Evolutionary conservation across 345 rosid species (phyloP).

Genomic region (Trapa bicornis): DNA sequence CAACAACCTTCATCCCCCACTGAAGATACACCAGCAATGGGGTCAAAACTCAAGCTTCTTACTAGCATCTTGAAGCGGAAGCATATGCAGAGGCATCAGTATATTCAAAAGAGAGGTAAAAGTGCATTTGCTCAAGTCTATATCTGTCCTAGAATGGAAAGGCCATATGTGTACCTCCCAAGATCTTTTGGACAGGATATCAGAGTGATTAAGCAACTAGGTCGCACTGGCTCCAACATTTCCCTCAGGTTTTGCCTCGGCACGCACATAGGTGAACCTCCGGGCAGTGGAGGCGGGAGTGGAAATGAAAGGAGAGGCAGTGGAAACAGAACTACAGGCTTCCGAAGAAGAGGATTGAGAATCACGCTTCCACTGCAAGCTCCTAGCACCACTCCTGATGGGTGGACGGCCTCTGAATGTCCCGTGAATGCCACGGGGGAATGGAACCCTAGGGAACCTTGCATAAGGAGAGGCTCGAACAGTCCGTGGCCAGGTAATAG

Average conservation of each 20-base stretch:
- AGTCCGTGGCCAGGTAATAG: slow-evolving; percentile 51
- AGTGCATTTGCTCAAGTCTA: not conserved
- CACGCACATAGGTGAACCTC: slow-evolving; percentile 54
- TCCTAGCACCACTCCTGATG: slow-evolving; percentile 62
- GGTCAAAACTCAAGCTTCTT: too few species aligned
- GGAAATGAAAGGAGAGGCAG: not conserved
- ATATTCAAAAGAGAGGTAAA: not conserved
- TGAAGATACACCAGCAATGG: too few species aligned
- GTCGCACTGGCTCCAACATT: slow-evolving; percentile 16
- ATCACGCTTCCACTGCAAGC: slow-evolving; percentile 92
- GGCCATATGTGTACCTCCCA: not conserved
- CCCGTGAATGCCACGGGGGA: slow-evolving; percentile 46
- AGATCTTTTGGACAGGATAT: not conserved
- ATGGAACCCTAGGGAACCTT: slow-evolving; percentile 53
- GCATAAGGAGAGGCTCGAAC: slow-evolving; percentile 35
- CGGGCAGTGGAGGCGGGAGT: slow-evolving; percentile 10
- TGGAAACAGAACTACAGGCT: slow-evolving; percentile 8
- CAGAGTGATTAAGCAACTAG: slow-evolving; percentile 5
- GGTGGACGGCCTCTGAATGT: slow-evolving; percentile 49
- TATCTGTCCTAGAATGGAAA: not conserved
- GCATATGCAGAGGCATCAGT: not conserved
- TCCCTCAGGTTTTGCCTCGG: slow-evolving; percentile 42
- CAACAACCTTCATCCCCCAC: too few species aligned
- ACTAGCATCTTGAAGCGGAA: too few species aligned
- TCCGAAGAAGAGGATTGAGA: slow-evolving; percentile 34